Evolutionary conservation across 805 yeast genomes (phyloP), one percentile per base, ranked within the genome.

Genomic region (Kodamaea lidongshanica): DNA sequence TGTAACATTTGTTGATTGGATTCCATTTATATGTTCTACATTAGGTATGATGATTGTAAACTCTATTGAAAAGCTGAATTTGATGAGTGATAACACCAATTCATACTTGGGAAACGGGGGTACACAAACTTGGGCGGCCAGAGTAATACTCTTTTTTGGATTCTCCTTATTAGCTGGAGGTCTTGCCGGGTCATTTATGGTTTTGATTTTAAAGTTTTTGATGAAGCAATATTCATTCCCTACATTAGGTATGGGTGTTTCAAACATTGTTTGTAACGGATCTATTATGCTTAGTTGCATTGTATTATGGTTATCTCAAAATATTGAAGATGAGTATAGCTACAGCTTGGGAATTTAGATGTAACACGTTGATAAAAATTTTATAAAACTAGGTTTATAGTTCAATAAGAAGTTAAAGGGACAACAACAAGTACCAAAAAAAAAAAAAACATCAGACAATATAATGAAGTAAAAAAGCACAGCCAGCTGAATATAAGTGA

Each of bases 111-210:
- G 58, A 21, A 55, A 63, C 11, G 53, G 55, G 26, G 31, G 31
- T 8, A 50, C 72, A 9, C 79, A 83, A 31, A 85, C 88, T 22
- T 88, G 96, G 95, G 94, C 88, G 40, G 96, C 96, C 10, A 72
- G 96, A 45, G 77, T 88, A 20, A 79, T 94, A 10, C 66, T 92
- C 32, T 92, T 92, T 52, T 64, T 86, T 45, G 99, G 99, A 6
- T 92, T 92, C 55, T 82, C 96, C 4, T 65, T 89, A 27, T 67
- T 92, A 33, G 95, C 97, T 1, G 92, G 96, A 33, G 97, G 98
- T 0, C 61, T 92, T 37, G 86, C 95, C 12, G 97, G 97, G 1
- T 78, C 92, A 2, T 74, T 92, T 43, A 85, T 87, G 50, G 94
- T 92, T 11, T 69, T 92, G 39, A 82, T 88, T 27, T 65, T 92